These are phyloP conservation scores for Tremella yokohamensis DNA, from an alignment of 768 basidiomycete species.

Conservation along the genomic window DNA sequence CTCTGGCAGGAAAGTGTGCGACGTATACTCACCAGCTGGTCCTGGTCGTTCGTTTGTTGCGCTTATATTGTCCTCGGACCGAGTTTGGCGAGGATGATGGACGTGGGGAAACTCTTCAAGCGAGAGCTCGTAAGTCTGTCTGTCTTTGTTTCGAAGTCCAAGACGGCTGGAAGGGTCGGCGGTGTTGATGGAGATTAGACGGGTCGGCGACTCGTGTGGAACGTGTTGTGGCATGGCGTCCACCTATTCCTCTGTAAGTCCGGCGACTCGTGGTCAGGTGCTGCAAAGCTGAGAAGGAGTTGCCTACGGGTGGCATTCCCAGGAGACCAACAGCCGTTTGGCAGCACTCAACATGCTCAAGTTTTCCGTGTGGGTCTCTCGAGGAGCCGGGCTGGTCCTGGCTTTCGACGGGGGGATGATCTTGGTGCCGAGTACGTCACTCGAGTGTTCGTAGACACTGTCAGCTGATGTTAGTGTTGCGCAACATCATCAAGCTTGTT, in stretches of 20 bases:
- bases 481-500: constrained; percentile 78
- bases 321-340: constrained; percentile 64
- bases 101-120: constrained; percentile 3
- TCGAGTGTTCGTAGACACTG: not conserved
- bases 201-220: constrained; percentile 40
- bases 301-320: constrained; percentile 78
- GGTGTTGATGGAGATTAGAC: constrained; percentile 15
- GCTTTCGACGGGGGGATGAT: constrained; percentile 83
- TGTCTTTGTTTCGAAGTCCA: no score
- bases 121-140: constrained; percentile 14
- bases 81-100: not conserved
- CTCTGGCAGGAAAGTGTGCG: no score
- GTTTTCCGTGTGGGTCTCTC: constrained; percentile 84
- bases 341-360: constrained; percentile 72
- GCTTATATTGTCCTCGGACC: not conserved
- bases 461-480: constrained; percentile 57
- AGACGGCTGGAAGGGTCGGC: not conserved
- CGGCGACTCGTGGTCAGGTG: not conserved
- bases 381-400: constrained; percentile 85
- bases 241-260: constrained; percentile 62
- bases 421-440: constrained; percentile 62
- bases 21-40: not conserved
- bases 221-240: constrained; percentile 64
- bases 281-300: constrained; percentile 44
- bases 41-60: not conserved